phyloP scores from a whole-genome alignment of 768 basidiomycete genomes.

The Jaapia argillacea region DNA sequence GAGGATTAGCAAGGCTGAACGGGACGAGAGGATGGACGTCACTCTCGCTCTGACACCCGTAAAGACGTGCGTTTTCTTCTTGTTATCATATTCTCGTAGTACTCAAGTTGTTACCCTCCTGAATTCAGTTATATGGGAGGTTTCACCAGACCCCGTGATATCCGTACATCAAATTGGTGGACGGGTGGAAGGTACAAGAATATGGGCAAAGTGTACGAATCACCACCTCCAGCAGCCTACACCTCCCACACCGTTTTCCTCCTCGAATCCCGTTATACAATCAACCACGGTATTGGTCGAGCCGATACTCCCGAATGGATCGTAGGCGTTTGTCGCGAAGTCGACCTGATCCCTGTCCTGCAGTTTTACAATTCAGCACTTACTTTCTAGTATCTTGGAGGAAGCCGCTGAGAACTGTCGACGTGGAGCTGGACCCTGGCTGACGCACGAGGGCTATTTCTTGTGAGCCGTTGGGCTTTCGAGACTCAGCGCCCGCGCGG shows the following conservation, averaged over 20 bases:
- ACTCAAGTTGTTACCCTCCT: too few relatives aligned
- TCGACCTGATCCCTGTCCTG: constrained; percentile 20
- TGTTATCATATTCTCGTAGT: too few relatives aligned
- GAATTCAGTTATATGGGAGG: constrained; percentile 30
- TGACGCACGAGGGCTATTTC: too few relatives aligned
- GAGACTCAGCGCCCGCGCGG: too few relatives aligned
- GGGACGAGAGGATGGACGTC: too few relatives aligned
- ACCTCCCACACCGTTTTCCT: constrained; percentile 28
- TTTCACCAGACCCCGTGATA: constrained; percentile 25
- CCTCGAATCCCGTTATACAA: constrained; percentile 23
- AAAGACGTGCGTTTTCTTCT: too few relatives aligned
- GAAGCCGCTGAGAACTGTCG: too few relatives aligned
- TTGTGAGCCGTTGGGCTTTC: too few relatives aligned
- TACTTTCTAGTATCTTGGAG: too few relatives aligned
- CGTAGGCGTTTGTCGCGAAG: constrained; percentile 24
- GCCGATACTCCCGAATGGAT: constrained; percentile 19
- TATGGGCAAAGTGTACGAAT: constrained; percentile 16
- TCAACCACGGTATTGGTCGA: constrained; percentile 20
- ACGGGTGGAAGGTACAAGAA: constrained; percentile 22
- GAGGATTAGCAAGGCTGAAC: too few relatives aligned
- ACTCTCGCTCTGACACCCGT: too few relatives aligned
- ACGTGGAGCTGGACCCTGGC: too few relatives aligned
- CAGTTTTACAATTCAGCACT: constrained; percentile 22
- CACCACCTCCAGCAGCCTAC: constrained; percentile 25
- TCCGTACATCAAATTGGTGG: constrained; percentile 27